Base-by-base conservation (phyloP, 192 early-diverging fungal genomes). In the Allomyces macrogynus region DNA sequence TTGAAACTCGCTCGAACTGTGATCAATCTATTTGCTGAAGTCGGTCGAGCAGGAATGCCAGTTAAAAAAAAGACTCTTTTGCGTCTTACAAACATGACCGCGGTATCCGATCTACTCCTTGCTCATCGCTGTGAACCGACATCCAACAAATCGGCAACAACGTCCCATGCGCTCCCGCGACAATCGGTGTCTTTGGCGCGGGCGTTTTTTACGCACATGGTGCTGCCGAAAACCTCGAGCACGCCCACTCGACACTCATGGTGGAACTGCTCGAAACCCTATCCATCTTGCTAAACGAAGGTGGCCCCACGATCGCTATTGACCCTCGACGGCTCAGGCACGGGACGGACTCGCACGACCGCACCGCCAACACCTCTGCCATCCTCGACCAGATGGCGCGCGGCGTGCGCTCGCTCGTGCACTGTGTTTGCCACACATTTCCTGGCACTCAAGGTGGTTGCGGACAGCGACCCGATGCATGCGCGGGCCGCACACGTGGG, bases 351-450 rank as follows among this genome's bases (percentile, higher is more conserved):
- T 87, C 86, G 10, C 67, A 78, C 42, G 88, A 90, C 68, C 87
- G 88, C 1, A 66, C 81, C 1, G 80, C 86, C 0, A 75, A 88
- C n/a, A 87, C 86, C 10, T 77, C 78, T 62, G 79, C 85, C 0
- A 79, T 86, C 0, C 60, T 89, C 1, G 64, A 75, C 18, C 69
- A 88, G 69, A 70, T 90, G 10, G 73, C 81, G 18, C 16, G 42
- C 11, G 67, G 72, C 10, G 77, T 78, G 20, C 54, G 75, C 7
- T 26, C 26, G 4, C 26, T 78, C 79, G 1, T 76, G 82, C 14
- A 75, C 73, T 0, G 60, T 91, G 24, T 92, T 90, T 77, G 86
- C 88, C 22, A 90, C 88, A 0, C 90, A 92, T 72, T 89, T 86
- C 66, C 83, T 87, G 12, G 81, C 82, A 4, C 68, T 90, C 9